These are phyloP conservation scores for Pholiota conissans DNA, from an alignment of 768 basidiomycete genomes.

Conservation along the genomic window DNA sequence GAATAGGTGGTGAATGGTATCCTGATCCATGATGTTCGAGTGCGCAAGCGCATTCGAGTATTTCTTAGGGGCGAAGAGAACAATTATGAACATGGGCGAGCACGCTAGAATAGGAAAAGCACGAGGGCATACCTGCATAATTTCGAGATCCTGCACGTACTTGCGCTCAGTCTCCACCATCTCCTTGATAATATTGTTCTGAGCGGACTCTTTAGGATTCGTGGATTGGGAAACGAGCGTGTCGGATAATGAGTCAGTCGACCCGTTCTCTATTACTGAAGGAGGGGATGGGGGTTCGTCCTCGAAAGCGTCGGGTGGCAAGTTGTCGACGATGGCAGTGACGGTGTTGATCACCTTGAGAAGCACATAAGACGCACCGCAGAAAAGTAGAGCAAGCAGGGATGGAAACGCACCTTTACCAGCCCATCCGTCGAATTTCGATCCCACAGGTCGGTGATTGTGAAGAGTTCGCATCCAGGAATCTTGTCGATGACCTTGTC, in stretches of 20 bases:
- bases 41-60: constrained; percentile 84
- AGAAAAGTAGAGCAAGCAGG: constrained; percentile 1
- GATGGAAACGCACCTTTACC: constrained; percentile 72
- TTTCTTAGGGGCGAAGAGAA: constrained; percentile 50
- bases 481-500: constrained; percentile 60
- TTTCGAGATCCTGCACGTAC: constrained; percentile 94
- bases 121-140: constrained; percentile 76
- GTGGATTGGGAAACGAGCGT: constrained; percentile 40
- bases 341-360: constrained; percentile 86
- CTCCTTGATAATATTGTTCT: constrained; percentile 82
- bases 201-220: constrained; percentile 63
- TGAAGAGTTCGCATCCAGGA: constrained; percentile 78
- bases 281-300: constrained; percentile 60
- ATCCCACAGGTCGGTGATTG: constrained; percentile 88
- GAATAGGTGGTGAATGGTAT: constrained; percentile 95
- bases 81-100: constrained; percentile 18
- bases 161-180: constrained; percentile 94
- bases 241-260: constrained; percentile 59
- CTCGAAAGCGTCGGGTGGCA: constrained; percentile 71
- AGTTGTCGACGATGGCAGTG: constrained; percentile 74
- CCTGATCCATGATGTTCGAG: constrained; percentile 85
- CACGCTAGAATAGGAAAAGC: constrained; percentile 4
- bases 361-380: constrained; percentile 7
- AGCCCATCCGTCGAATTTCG: constrained; percentile 91
- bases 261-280: constrained; percentile 54